Percentiles rank a stretch among this genome's conserved stretches.
Evolutionary conservation across 306 rosid genomes (phyloP).

Genomic region (Prunus dulcis): DNA sequence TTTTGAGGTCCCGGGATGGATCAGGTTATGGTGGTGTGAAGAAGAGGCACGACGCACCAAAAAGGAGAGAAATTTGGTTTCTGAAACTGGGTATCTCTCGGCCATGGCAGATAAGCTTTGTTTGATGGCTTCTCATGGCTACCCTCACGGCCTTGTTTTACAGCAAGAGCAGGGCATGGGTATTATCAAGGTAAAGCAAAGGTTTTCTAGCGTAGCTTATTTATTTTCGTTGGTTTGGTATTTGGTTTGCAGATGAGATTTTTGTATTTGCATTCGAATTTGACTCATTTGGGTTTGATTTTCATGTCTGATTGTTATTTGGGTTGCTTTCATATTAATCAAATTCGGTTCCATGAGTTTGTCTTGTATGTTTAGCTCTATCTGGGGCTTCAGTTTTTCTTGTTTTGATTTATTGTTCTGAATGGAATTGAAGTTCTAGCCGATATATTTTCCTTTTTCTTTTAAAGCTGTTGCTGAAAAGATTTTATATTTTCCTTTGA

Average conservation of each 20-base stretch:
- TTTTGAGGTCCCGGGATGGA: conserved; percentile 35
- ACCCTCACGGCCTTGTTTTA: conserved; percentile 51
- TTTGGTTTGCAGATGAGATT: background rate
- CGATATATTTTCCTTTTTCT: background rate
- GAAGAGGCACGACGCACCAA: conserved; percentile 12
- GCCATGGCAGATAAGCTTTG: conserved; percentile 47
- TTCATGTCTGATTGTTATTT: background rate
- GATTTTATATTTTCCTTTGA: background rate
- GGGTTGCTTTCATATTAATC: background rate
- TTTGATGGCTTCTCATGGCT: conserved; percentile 70
- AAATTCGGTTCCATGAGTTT: background rate
- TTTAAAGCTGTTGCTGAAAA: background rate
- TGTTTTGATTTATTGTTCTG: background rate
- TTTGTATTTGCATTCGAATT: background rate
- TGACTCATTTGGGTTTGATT: background rate
- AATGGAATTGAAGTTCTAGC: background rate
- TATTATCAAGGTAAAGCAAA: conserved; percentile 44
- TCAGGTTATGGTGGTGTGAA: conserved; percentile 38
- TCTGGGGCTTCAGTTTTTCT: background rate
- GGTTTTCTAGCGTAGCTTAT: background rate
- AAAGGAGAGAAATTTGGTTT: conserved; percentile 23
- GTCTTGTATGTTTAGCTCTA: background rate
- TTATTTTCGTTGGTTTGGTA: background rate
- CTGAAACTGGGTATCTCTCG: conserved; percentile 26
- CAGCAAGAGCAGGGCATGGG: conserved; percentile 42